phyloP scores from a whole-genome alignment of 495 filamentous ascomycete species.

The Aspergillus sclerotioniger region DNA sequence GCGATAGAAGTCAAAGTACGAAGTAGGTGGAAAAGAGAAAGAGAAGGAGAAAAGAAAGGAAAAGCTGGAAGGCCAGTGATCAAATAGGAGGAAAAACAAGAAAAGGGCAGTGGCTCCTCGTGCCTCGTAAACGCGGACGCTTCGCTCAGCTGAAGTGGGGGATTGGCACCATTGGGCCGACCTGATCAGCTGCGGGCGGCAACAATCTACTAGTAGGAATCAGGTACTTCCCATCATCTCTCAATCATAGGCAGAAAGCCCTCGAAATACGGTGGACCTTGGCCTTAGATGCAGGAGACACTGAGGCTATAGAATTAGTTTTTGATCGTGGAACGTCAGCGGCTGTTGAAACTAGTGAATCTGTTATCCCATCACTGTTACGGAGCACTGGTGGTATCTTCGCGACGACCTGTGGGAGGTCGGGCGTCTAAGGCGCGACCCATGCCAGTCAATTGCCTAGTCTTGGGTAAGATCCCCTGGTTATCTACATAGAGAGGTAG shows the following conservation, averaged over 20 bases:
- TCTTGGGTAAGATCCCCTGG: neutral
- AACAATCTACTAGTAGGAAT: neutral
- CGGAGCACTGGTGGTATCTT: too few species aligned
- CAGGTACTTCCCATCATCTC: neutral
- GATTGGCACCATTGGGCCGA: constrained; percentile 13
- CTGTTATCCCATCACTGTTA: too few species aligned
- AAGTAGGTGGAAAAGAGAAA: constrained; percentile 17
- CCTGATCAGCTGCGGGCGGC: constrained; percentile 5
- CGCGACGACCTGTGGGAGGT: neutral
- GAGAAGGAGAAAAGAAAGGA: constrained; percentile 12
- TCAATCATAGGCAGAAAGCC: neutral
- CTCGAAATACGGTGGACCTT: too few species aligned
- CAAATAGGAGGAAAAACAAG: constrained; percentile 1
- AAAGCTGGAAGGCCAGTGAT: neutral
- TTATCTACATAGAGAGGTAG: neutral
- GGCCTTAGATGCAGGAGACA: neutral
- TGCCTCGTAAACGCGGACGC: constrained; percentile 9
- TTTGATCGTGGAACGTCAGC: neutral
- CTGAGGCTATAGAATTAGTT: neutral
- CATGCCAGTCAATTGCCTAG: neutral
- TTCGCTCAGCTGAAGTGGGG: constrained; percentile 15
- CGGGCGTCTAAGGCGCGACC: neutral
- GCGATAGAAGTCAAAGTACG: constrained; percentile 8
- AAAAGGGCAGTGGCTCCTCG: neutral
- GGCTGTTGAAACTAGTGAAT: neutral